These are phyloP conservation scores for Bremia lactucae DNA, from an alignment of 352 stramenopile genomes.

Conservation along the genomic window DNA sequence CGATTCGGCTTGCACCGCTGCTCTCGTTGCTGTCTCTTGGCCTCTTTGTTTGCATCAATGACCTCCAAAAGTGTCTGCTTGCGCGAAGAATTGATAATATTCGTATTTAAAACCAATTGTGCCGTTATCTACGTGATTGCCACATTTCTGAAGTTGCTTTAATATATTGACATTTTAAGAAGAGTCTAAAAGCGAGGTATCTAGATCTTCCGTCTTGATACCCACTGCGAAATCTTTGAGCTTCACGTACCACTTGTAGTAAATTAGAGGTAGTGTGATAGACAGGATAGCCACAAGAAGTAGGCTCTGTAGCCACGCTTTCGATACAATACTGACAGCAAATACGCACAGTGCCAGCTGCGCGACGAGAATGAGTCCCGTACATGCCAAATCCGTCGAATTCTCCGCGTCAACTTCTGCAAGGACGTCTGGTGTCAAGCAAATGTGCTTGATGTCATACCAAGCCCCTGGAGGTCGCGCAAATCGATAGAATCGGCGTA, in stretches of 20 bases:
- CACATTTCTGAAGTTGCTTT: too few relatives aligned
- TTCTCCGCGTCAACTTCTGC: constrained; percentile 54
- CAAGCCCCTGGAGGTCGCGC: constrained; percentile 50
- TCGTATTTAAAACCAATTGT: too few relatives aligned
- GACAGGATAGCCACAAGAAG: constrained; percentile 32
- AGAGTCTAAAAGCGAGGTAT: constrained; percentile 34
- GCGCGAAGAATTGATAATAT: too few relatives aligned
- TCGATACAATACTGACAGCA: constrained; percentile 50
- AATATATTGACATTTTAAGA: too few relatives aligned
- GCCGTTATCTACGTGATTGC: too few relatives aligned
- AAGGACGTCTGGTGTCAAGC: constrained; percentile 42
- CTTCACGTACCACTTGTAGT: constrained; percentile 71
- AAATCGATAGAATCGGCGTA: constrained; percentile 58
- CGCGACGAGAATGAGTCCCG: constrained; percentile 44
- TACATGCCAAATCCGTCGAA: constrained; percentile 45
- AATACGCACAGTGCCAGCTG: constrained; percentile 58
- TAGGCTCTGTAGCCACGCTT: constrained; percentile 45
- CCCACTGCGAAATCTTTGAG: constrained; percentile 46
- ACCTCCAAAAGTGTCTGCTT: too few relatives aligned
- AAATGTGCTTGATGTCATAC: constrained; percentile 45
- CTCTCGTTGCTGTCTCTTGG: too few relatives aligned
- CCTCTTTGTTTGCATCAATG: too few relatives aligned
- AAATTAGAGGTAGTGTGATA: constrained; percentile 41
- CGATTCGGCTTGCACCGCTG: too few relatives aligned
- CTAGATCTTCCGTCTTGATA: constrained; percentile 41